Conservation (phyloP, 352 stramenopile species). For the Pythium diclinum region DNA sequence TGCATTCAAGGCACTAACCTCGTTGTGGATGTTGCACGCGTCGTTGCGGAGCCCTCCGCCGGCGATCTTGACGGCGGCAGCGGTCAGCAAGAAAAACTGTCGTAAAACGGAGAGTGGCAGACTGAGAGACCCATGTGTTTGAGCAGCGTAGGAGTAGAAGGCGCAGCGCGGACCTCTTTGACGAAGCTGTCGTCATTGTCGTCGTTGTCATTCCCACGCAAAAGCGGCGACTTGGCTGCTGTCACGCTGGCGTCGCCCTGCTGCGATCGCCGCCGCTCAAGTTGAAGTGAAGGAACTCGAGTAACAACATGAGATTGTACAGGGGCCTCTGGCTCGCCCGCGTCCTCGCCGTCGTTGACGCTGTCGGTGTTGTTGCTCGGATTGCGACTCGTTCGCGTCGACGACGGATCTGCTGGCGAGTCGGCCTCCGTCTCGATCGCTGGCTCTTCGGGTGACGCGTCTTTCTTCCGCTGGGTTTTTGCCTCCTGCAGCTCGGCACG, state of each 20-base stretch:
- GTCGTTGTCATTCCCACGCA: neutral
- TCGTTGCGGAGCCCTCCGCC: slow-evolving; percentile 50
- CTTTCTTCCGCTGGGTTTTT: slow-evolving; percentile 3
- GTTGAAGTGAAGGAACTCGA: slow-evolving; percentile 17
- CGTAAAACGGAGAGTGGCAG: slow-evolving; percentile 32
- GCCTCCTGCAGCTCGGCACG: slow-evolving; percentile 11
- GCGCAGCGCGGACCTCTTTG: slow-evolving; percentile 40
- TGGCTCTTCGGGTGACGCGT: slow-evolving; percentile 4
- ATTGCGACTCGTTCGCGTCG: slow-evolving; percentile 26
- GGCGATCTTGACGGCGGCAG: slow-evolving; percentile 51
- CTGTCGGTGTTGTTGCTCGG: slow-evolving; percentile 18
- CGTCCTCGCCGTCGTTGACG: slow-evolving; percentile 13
- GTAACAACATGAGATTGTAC: neutral
- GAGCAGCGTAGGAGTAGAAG: slow-evolving; percentile 22
- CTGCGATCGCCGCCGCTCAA: slow-evolving; percentile 17
- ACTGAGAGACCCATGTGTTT: slow-evolving; percentile 37
- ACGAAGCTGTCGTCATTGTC: slow-evolving; percentile 31
- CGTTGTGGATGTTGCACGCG: slow-evolving; percentile 61
- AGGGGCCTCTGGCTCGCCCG: neutral
- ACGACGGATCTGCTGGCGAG: slow-evolving; percentile 4
- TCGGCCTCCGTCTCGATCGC: neutral
- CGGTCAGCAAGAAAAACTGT: slow-evolving; percentile 64
- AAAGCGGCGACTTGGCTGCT: slow-evolving; percentile 3
- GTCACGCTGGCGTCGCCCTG: neutral
- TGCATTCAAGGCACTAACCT: slow-evolving; percentile 23